Evolutionary conservation across 1,284 basidiomycete genomes (phyloP), one percentile per base, ranked within the genome.

Genomic region (Coniferiporia weirii): DNA sequence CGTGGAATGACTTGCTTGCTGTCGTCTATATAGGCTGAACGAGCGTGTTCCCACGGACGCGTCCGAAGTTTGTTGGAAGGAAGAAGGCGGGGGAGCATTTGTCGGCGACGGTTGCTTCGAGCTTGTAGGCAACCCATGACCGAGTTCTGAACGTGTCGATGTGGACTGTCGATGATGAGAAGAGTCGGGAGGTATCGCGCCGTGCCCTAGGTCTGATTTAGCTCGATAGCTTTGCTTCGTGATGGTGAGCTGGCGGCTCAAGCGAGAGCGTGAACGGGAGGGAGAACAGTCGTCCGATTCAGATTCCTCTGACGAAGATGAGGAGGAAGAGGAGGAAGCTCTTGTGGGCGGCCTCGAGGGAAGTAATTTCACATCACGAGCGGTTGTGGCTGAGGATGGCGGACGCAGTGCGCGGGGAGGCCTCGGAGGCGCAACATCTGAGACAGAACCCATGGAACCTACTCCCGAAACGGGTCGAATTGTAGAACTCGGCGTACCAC

Each of bases 401-500:
- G 52, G 38, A 27, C 34, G 22, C n/a, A 2, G 44, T n/a, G 54
- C n/a, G 12, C 48, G 54, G 22, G 56, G 59, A n/a, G 52, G 59
- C 38, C 55, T 64, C 15, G 64, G 48, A 32, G 56, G 57, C 12
- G 49, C 66, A 40, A 40, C 15, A 40, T 40, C 38, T 22, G 67
- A 51, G 7, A 64, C 59, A 38, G 64, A 52, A 47, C 22, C 49
- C 10, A 52, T 50, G 22, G 61, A 54, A 56, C 50, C 34, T 52
- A 35, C 49, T 13, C 58, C 20, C 59, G 64, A 63, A 60, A 64
- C 61, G 62, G 71, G 66, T 51, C 78, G 75, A 59, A 77, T 76
- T 46, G 77, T 73, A 44, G 75, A 75, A 46, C 79, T 72, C 49
- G 76, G 74, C 0, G 82, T 80, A 35, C 81, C 79, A 0, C 72